phyloP scores from a whole-genome alignment of 805 yeast genomes.

The Candida adriatica region DNA sequence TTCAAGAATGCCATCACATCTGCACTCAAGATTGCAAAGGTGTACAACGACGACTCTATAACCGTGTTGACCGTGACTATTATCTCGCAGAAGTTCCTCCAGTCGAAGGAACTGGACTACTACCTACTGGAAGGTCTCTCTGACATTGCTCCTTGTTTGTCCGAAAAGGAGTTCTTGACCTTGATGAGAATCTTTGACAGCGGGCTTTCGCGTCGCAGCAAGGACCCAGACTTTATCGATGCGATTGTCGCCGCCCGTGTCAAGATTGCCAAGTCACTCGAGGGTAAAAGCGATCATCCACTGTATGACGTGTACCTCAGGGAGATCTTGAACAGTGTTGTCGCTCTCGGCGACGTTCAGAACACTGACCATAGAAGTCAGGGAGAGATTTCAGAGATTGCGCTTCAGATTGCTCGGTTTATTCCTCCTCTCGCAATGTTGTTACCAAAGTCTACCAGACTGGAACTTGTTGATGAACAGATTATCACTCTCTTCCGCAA shows the following conservation, averaged over 20 bases:
- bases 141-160: conserved; percentile 51
- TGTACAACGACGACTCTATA: conserved; percentile 64
- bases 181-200: conserved; percentile 51
- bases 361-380: conserved; percentile 72
- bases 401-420: conserved; percentile 54
- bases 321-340: conserved; percentile 60
- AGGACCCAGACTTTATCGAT: conserved; percentile 30
- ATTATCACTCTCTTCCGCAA: conserved; percentile 63
- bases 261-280: conserved; percentile 31
- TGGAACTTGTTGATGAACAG: conserved; percentile 36
- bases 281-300: conserved; percentile 29
- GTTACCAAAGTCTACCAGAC: conserved; percentile 51
- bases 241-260: conserved; percentile 46
- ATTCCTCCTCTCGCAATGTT: conserved; percentile 71
- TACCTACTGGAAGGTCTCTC: conserved; percentile 56
- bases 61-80: conserved; percentile 75
- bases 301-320: conserved; percentile 51
- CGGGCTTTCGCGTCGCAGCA: conserved; percentile 37
- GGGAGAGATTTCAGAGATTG: conserved; percentile 62
- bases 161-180: conserved; percentile 62
- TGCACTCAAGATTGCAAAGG: conserved; percentile 55
- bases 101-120: conserved; percentile 45
- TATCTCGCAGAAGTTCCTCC: conserved; percentile 64
- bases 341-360: conserved; percentile 75
- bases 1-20: conserved; percentile 67